A percentile compares a stretch with the other conserved stretches of the same genome.
These are phyloP conservation scores for Ascochyta viciae-villosae DNA, from an alignment of 2,329 filamentous ascomycete species.

Conservation along the genomic window DNA sequence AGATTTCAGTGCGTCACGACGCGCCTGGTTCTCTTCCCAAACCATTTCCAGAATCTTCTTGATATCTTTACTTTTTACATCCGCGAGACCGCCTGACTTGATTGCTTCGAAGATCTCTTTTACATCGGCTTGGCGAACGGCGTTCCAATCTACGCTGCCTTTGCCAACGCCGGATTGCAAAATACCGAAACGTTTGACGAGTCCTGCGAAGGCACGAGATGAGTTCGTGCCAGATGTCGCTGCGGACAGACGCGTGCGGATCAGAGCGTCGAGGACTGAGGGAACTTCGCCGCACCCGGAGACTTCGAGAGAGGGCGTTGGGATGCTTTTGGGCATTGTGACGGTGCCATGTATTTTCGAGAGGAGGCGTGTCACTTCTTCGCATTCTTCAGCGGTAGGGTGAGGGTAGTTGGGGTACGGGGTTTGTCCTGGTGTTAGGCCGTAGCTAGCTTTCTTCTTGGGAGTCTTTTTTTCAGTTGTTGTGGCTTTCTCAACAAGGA, in stretches of 20 bases:
- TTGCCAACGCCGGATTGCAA: slow-evolving; percentile 69
- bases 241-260: slow-evolving; percentile 68
- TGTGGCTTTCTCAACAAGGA: slow-evolving; percentile 36
- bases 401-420: slow-evolving; percentile 73
- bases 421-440: slow-evolving; percentile 57
- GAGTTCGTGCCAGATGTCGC: slow-evolving; percentile 68
- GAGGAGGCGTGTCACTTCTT: slow-evolving; percentile 71
- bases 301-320: slow-evolving; percentile 71
- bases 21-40: slow-evolving; percentile 70
- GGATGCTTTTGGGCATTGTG: slow-evolving; percentile 69
- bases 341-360: slow-evolving; percentile 70
- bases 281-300: slow-evolving; percentile 75
- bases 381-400: slow-evolving; percentile 73
- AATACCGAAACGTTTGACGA: slow-evolving; percentile 70
- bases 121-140: slow-evolving; percentile 65
- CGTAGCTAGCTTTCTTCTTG: slow-evolving; percentile 49
- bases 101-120: slow-evolving; percentile 73
- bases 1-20: slow-evolving; percentile 56
- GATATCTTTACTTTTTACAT: slow-evolving; percentile 75
- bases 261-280: slow-evolving; percentile 68
- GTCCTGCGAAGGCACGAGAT: slow-evolving; percentile 68
- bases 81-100: slow-evolving; percentile 72
- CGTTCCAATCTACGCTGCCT: slow-evolving; percentile 78
- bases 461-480: slow-evolving; percentile 38
- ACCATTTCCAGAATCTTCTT: slow-evolving; percentile 77